Conservation (phyloP, 2,329 filamentous ascomycete species). For the Ceratocystis lukuohia region DNA sequence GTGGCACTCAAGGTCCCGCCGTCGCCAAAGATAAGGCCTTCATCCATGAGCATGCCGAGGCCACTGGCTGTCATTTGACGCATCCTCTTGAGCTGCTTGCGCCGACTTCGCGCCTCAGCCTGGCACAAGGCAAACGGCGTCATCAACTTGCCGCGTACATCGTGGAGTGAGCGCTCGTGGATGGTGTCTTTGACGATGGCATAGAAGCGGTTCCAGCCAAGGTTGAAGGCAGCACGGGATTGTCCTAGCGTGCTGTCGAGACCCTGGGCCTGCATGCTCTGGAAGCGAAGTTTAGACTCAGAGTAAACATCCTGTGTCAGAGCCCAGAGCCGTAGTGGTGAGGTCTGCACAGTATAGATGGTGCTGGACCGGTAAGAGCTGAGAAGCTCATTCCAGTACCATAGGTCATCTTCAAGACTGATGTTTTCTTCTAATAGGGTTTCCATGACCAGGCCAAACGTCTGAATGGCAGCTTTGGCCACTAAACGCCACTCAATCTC, state of each 20-base stretch:
- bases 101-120: conserved; percentile 62
- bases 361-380: conserved; percentile 65
- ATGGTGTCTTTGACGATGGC: conserved; percentile 64
- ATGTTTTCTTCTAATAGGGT: conserved; percentile 71
- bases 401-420: conserved; percentile 71
- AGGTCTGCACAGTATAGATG: conserved; percentile 76
- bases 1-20: not conserved
- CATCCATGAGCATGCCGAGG: conserved; percentile 74
- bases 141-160: conserved; percentile 58
- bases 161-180: conserved; percentile 54
- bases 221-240: conserved; percentile 20
- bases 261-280: conserved; percentile 23
- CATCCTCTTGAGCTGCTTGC: conserved; percentile 55
- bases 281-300: conserved; percentile 41
- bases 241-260: conserved; percentile 9
- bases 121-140: conserved; percentile 66
- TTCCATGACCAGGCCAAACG: conserved; percentile 67
- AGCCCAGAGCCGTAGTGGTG: conserved; percentile 59
- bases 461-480: conserved; percentile 83
- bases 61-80: conserved; percentile 73
- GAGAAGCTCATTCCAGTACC: conserved; percentile 89
- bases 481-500: conserved; percentile 85
- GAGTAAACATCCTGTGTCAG: conserved; percentile 58
- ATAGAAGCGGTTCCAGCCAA: conserved; percentile 61
- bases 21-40: conserved; percentile 57